These are phyloP conservation scores for Begonia peltatifolia DNA, from an alignment of 306 rosid genomes.

Conservation along the genomic window DNA sequence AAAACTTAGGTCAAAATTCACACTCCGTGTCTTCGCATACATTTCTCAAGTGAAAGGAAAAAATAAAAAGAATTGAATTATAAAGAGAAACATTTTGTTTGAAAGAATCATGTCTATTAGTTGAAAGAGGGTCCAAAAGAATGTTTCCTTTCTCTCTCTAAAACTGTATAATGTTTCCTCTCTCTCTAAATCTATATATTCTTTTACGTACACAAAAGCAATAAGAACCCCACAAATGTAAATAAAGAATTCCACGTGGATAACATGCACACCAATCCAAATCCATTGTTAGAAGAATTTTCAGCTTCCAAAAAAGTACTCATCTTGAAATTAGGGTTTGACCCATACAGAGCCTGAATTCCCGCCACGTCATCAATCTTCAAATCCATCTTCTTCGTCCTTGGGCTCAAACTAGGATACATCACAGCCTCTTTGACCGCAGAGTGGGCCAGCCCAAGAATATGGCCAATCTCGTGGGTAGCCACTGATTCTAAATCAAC, in stretches of 20 bases:
- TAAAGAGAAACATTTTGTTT: too few relatives aligned
- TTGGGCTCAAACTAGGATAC: slow-evolving; percentile 77
- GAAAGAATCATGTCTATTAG: too few relatives aligned
- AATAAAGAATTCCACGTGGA: slow-evolving; percentile 16
- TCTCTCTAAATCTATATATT: too few relatives aligned
- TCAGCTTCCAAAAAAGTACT: slow-evolving; percentile 40
- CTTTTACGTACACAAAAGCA: slow-evolving; percentile 11
- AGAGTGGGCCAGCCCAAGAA: slow-evolving; percentile 75
- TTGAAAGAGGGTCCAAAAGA: too few relatives aligned
- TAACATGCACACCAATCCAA: slow-evolving; percentile 9
- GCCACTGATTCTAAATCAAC: slow-evolving; percentile 91
- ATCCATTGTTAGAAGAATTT: slow-evolving; percentile 24
- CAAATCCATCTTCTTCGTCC: slow-evolving; percentile 57
- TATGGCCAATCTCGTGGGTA: slow-evolving; percentile 94
- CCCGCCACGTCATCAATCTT: slow-evolving; percentile 82
- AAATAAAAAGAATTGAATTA: too few relatives aligned
- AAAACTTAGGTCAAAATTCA: too few relatives aligned
- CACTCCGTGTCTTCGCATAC: too few relatives aligned
- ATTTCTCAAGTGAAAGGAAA: too few relatives aligned
- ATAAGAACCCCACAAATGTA: slow-evolving; percentile 13
- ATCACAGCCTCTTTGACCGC: slow-evolving; percentile 68
- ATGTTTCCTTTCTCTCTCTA: too few relatives aligned
- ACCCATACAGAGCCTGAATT: slow-evolving; percentile 71
- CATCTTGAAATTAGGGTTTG: slow-evolving; percentile 64
- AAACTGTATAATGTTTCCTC: too few relatives aligned